Conservation (phyloP, 331 rosid species). For the Malus hybrid region DNA sequence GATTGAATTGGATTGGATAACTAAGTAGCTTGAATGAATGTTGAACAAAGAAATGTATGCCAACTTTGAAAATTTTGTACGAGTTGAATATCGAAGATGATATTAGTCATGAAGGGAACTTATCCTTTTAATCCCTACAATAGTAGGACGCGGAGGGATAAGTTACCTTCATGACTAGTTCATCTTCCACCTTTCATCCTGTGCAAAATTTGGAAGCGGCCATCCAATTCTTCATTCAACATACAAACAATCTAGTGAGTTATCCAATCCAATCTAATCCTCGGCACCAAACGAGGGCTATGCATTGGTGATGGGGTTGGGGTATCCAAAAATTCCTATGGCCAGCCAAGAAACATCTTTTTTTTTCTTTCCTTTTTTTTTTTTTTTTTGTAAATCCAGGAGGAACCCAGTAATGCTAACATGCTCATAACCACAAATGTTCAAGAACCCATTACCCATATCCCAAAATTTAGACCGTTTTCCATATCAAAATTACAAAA, state of each 20-base stretch:
- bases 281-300: neutral
- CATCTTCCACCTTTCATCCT: neutral
- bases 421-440: neutral
- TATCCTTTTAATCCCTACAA: neutral
- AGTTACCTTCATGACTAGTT: neutral
- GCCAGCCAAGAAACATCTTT: neutral
- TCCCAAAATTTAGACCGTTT: neutral
- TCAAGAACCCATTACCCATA: neutral
- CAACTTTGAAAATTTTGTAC: neutral
- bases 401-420: neutral
- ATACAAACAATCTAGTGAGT: neutral
- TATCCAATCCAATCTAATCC: neutral
- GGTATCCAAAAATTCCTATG: neutral
- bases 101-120: neutral
- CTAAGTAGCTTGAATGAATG: neutral
- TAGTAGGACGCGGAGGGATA: neutral
- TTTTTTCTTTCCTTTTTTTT: no score
- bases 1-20: neutral
- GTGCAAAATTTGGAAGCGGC: neutral
- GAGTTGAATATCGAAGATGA: neutral
- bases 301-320: neutral
- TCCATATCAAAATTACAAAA: neutral
- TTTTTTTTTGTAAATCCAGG: neutral
- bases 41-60: neutral
- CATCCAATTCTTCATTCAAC: neutral